Evolutionary conservation across 2,329 filamentous ascomycete species (phyloP), one percentile per base, ranked within the genome.

Genomic region (Talaromyces islandicus): DNA sequence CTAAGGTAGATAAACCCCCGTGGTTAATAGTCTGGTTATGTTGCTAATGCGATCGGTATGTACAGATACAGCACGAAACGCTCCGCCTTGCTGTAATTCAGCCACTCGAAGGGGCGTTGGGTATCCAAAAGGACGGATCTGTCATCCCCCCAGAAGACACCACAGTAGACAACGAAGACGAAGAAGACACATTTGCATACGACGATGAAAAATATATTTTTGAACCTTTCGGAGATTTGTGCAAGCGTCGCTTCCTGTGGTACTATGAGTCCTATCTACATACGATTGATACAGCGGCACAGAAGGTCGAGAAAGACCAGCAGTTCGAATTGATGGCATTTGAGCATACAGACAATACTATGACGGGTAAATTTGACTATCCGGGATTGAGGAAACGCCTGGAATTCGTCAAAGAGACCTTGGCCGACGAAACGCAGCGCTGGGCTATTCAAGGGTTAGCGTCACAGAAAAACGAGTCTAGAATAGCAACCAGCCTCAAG

Each of bases 231-330:
- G 88, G 87, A 65, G 93, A 97, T 69, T 80, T 96, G 5, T 90
- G 89, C 81, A 97, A 97, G 75, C 87, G 89, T 41, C 86, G 92
- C 1, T 97, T 97, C 71, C 79, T 97, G 14, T 97, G 94, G 94
- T 97, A 97, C 76, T 96, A 90, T 73, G 89, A 95, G 65, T 89
- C 89, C 3, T 97, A 97, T 70, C 78, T 94, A 24, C 78, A 83
- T 3, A 83, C 88, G 1, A 87, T 96, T 56, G 81, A 86, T 41
- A 82, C 86, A 62, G 89, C 87, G 29, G 73, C 77, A 30, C 73
- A 78, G 27, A 85, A 90, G 65, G 84, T 88, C 59, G 82, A 83
- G 62, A 85, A 88, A 62, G 83, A 85, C 2, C 77, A 85, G 41
- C 63, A 71, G 0, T 97, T 99, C 69, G 74, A 78, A n/a, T 83